Evolutionary conservation across 106 monocot genomes (phyloP), one percentile per base, ranked within the genome.

Genomic region (Iris macrosiphon): DNA sequence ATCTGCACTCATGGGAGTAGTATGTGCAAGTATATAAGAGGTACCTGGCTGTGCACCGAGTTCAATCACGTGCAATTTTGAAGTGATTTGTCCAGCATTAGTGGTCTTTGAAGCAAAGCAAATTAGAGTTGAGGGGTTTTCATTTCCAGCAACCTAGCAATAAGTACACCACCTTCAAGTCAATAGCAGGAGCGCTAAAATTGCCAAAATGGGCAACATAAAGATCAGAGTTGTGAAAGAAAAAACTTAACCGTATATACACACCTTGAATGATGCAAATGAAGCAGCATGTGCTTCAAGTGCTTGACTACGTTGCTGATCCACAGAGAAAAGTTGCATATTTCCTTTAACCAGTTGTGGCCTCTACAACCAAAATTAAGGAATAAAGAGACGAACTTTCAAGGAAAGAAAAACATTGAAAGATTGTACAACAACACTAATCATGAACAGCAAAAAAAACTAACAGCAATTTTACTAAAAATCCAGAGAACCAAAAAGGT

Each of bases 261-360:
- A 49, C 44, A 82, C 95, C 77, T 86, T 96, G 51, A 90, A 76
- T 39, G 89, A 73, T 39, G 95, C 82, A 78, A 96, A 96, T 16
- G 95, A 82, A 44, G 95, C 89, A 60, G 95, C 95, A 75, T 96
- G 95, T 49, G 95, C 95, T 70, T 96, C 95, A 67, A 96, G 85
- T 49, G 95, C 89, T 49, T 96, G 95, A 75, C 95, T 96, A 51
- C 95, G 85, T 47, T 96, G 95, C 30, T 96, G 95, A 26, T 96
- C 95, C 48, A 96, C 89, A 51, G 95, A 96, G 74, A 96, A 96
- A 21, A 96, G 89, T 57, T 96, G 95, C 95, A 96, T 86, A 40
- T 83, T 96, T 58, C 95, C 95, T 59, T 96, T 96, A 22, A 96
- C 95, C 65, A 96, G 76, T 72, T 96, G 95, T 52, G 95, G 95